A percentile compares a stretch with the other conserved stretches of the same genome.
Conservation (phyloP, 2,329 filamentous ascomycete species). For the Periconia macrospinosa region DNA sequence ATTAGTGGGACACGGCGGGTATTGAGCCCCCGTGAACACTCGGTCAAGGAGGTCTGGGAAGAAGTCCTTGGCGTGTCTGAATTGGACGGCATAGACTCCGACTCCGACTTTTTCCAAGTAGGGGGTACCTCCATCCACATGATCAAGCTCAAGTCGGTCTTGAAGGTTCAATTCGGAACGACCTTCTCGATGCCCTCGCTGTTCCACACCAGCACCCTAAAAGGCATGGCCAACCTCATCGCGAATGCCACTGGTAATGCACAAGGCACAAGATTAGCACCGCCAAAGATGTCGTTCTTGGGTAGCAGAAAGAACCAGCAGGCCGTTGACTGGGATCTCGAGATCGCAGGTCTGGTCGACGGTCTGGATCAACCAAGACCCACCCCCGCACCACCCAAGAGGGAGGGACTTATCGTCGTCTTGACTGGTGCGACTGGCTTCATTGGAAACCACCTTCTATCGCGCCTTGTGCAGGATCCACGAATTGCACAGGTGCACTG, state of each 20-base stretch:
- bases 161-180: not conserved
- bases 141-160: constrained; percentile 43
- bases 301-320: not conserved
- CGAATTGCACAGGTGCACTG: constrained; percentile 2
- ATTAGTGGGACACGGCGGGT: not conserved
- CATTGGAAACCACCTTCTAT: constrained; percentile 5
- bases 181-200: no score
- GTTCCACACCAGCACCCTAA: no score
- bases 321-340: not conserved
- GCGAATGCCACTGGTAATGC: not conserved
- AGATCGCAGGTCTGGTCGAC: not conserved
- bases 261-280: not conserved
- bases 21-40: not conserved
- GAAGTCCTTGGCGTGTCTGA: constrained; percentile 8
- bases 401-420: not conserved
- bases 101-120: constrained; percentile 47
- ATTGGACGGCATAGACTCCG: no score
- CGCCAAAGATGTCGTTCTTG: not conserved
- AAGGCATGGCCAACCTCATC: no score
- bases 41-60: constrained; percentile 18
- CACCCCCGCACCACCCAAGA: not conserved
- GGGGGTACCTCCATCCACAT: constrained; percentile 48
- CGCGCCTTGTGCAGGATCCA: not conserved
- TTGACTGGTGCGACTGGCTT: constrained; percentile 13
- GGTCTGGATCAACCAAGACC: not conserved